phyloP scores from a whole-genome alignment of 305 asterid genomes.

The Fraxinus floribunda region DNA sequence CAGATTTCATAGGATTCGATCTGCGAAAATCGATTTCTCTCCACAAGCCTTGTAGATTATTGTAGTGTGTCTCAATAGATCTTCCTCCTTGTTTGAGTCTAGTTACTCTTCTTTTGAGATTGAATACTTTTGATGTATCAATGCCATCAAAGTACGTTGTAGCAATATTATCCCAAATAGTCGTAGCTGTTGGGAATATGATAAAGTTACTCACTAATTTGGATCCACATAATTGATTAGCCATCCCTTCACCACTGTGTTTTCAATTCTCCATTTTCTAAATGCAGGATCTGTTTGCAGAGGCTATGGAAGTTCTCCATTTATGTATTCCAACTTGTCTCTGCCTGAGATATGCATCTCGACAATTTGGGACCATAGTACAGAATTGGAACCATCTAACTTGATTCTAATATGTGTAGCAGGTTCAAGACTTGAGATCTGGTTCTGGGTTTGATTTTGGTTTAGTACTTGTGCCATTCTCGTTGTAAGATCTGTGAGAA shows the following conservation, averaged over 20 bases:
- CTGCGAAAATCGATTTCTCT: slow-evolving; percentile 18
- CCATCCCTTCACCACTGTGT: neutral
- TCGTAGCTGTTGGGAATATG: neutral
- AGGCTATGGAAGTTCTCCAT: neutral
- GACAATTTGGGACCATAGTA: neutral
- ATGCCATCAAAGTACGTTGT: neutral
- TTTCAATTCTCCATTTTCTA: neutral
- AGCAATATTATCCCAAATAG: neutral
- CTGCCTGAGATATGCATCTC: slow-evolving; percentile 4
- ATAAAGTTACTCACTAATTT: neutral
- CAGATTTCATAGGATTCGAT: neutral
- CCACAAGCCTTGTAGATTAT: slow-evolving; percentile 3
- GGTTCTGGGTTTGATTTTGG: no score
- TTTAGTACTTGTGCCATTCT: no score
- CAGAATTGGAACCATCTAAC: neutral
- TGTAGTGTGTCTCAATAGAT: neutral
- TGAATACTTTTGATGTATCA: neutral
- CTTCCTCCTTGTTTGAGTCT: neutral
- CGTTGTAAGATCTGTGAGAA: no score
- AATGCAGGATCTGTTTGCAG: neutral
- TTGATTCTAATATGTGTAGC: neutral
- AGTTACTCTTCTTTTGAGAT: neutral
- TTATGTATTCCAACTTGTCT: neutral
- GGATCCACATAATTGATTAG: neutral
- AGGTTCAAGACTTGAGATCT: no score